These are phyloP conservation scores for Neonectria neomacrospora DNA, from an alignment of 2,329 filamentous ascomycete genomes.

Conservation along the genomic window DNA sequence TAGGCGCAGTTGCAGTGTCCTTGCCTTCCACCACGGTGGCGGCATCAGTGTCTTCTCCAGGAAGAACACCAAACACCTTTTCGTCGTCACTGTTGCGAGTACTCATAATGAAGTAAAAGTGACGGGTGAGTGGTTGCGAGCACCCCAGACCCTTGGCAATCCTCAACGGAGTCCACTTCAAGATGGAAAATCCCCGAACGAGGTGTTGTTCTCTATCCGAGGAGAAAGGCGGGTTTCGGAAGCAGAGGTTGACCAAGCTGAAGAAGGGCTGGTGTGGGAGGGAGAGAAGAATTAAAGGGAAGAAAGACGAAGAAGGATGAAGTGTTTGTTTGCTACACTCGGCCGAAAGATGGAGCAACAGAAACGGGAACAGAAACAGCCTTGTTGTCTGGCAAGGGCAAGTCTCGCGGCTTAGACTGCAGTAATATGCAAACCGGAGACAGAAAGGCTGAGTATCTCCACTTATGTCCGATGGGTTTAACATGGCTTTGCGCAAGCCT, in stretches of 20 bases:
- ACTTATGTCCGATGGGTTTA: slow-evolving; percentile 27
- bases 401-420: neutral
- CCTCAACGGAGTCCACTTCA: neutral
- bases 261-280: neutral
- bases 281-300: neutral
- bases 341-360: neutral
- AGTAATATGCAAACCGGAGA: slow-evolving; percentile 1
- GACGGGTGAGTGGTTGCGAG: neutral
- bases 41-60: slow-evolving; percentile 26
- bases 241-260: neutral
- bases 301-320: neutral
- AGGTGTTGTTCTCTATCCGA: neutral
- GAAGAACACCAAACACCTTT: slow-evolving; percentile 2
- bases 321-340: neutral
- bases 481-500: slow-evolving; percentile 2
- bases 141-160: neutral
- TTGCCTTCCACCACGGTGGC: slow-evolving; percentile 30
- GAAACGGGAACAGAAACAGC: neutral
- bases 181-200: neutral
- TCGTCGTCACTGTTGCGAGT: slow-evolving; percentile 12
- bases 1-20: neutral
- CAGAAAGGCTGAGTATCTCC: slow-evolving; percentile 16
- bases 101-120: slow-evolving; percentile 14
- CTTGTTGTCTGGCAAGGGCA: neutral
- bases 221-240: neutral